These are phyloP conservation scores for Euphrasia arctica DNA, from an alignment of 305 asterid genomes.

Conservation along the genomic window DNA sequence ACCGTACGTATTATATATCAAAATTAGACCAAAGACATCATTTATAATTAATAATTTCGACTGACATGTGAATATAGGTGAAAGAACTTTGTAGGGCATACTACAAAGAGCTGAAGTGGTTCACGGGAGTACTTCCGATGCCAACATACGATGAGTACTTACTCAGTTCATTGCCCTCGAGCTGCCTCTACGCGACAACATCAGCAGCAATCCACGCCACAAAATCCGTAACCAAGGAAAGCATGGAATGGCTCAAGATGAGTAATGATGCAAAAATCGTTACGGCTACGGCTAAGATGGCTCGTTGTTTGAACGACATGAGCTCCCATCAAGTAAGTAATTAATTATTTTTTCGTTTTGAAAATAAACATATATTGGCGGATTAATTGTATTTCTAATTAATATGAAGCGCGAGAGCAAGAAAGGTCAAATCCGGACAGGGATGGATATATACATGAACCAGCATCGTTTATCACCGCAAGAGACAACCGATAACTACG, in stretches of 20 bases:
- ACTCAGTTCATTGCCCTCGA: background rate
- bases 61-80: constrained; percentile 3
- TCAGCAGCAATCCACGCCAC: background rate
- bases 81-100: constrained; percentile 18
- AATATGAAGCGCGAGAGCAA: constrained; percentile 15
- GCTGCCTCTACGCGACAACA: background rate
- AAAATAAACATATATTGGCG: too few species aligned
- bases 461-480: constrained; percentile 4
- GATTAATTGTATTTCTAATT: background rate
- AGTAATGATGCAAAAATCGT: background rate
- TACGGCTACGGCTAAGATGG: background rate
- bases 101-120: constrained; percentile 14
- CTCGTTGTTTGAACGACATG: background rate
- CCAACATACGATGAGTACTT: constrained; percentile 23
- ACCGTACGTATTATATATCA: constrained; percentile 13
- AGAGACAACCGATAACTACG: constrained; percentile 1
- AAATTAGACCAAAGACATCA: too few species aligned
- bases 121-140: background rate
- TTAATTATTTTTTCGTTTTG: too few species aligned
- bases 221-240: constrained; percentile 1
- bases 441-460: constrained; percentile 24
- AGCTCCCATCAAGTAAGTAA: constrained; percentile 10
- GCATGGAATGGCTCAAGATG: constrained; percentile 11
- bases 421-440: background rate
- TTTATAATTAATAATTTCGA: too few species aligned